A percentile compares a stretch with the other conserved stretches of the same genome.
Evolutionary conservation across 176 grass and related monocot genomes (phyloP).

Genomic region (Miscanthus lutarioriparius): DNA sequence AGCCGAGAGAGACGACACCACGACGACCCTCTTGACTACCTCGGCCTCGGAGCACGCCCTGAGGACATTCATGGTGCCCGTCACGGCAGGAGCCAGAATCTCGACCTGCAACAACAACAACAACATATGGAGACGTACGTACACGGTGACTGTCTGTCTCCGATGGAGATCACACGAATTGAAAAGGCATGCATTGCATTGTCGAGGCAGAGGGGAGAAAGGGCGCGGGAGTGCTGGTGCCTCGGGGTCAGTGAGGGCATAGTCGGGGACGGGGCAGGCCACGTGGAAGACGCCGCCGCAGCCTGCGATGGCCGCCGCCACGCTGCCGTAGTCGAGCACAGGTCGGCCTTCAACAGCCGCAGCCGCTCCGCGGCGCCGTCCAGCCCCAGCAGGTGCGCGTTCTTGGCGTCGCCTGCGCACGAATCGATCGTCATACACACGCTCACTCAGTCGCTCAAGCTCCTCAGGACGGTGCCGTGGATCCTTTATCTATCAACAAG

Average conservation of each 20-base stretch:
- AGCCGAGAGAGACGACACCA: constrained; percentile 61
- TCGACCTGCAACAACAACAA: constrained; percentile 41
- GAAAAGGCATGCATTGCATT: no score
- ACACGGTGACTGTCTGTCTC: not conserved
- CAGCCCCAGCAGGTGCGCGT: constrained; percentile 64
- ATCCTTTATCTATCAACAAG: no score
- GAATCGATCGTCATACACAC: not conserved
- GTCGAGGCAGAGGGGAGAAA: not conserved
- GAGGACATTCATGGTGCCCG: constrained; percentile 72
- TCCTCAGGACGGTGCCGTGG: no score
- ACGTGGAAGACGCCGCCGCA: constrained; percentile 87
- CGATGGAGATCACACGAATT: not conserved
- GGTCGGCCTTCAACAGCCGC: constrained; percentile 70
- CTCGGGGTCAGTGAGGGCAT: constrained; percentile 59
- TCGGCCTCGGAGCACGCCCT: constrained; percentile 65
- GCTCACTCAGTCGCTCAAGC: not conserved
- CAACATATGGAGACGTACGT: not conserved
- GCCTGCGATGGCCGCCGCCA: constrained; percentile 58
- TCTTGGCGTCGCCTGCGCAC: constrained; percentile 59
- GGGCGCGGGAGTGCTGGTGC: not conserved
- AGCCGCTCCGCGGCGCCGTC: constrained; percentile 56
- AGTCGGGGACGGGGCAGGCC: constrained; percentile 59
- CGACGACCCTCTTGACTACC: constrained; percentile 54
- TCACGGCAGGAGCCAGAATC: constrained; percentile 56
- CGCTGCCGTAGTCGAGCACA: constrained; percentile 61